phyloP scores from a whole-genome alignment of 768 basidiomycete species.

The Erythrobasidium yunnanense region DNA sequence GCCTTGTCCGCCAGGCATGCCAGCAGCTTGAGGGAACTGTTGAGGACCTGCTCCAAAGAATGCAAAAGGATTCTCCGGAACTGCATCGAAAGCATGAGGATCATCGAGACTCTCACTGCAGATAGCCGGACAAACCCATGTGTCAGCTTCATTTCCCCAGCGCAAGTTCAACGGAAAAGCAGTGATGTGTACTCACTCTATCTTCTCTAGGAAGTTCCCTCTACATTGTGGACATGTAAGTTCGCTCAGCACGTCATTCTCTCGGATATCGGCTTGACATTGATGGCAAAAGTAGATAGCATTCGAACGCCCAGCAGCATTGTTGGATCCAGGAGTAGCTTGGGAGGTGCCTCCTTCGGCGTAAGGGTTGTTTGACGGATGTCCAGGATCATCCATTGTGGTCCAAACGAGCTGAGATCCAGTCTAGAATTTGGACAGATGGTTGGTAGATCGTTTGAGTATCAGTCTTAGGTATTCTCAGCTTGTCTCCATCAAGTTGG shows the following conservation, averaged over 20 bases:
- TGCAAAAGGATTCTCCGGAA: background rate
- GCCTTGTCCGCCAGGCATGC: background rate
- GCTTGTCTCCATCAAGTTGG: too few species aligned
- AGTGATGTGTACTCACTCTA: background rate
- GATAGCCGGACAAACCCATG: background rate
- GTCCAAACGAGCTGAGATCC: too few species aligned
- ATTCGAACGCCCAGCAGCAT: background rate
- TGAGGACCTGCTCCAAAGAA: background rate
- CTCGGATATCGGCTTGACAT: conserved; percentile 1
- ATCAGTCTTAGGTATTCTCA: too few species aligned
- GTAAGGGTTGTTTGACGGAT: conserved; percentile 16
- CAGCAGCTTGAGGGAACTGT: background rate
- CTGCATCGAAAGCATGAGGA: conserved; percentile 21
- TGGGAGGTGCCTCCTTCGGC: background rate
- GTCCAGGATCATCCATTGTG: background rate
- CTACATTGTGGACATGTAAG: conserved; percentile 14
- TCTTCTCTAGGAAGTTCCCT: conserved; percentile 13
- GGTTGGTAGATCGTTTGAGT: too few species aligned
- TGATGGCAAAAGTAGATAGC: conserved; percentile 18
- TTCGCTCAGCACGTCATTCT: background rate
- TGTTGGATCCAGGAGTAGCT: too few species aligned
- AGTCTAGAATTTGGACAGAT: too few species aligned
- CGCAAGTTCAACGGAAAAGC: background rate
- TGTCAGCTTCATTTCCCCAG: background rate
- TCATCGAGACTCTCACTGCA: conserved; percentile 18